These are phyloP conservation scores for Cryphonectria parasitica DNA, from an alignment of 2,329 filamentous ascomycete species.

Conservation along the genomic window DNA sequence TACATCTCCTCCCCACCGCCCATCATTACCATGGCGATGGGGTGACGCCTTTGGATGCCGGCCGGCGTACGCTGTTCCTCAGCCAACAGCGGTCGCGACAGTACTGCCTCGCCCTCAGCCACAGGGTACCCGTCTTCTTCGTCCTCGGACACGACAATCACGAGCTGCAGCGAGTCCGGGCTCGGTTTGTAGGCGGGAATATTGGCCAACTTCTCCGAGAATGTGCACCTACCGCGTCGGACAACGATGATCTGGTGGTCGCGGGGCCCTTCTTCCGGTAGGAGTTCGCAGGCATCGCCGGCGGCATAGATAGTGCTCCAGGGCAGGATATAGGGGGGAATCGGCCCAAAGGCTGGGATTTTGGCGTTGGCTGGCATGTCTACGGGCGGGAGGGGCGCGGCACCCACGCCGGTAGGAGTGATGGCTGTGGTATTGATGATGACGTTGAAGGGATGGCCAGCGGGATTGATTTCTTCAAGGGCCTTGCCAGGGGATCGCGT, in stretches of 20 bases:
- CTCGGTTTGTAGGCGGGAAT: constrained; percentile 78
- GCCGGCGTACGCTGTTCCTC: constrained; percentile 71
- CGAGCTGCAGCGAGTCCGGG: constrained; percentile 70
- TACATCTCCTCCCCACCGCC: constrained; percentile 71
- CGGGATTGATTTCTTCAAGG: constrained; percentile 14
- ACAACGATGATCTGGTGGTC: constrained; percentile 80
- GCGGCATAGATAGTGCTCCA: constrained; percentile 76
- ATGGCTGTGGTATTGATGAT: constrained; percentile 43
- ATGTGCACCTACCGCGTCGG: constrained; percentile 80
- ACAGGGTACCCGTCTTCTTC: constrained; percentile 43
- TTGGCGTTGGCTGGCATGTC: constrained; percentile 43
- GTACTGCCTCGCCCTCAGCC: constrained; percentile 36
- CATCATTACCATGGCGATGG: constrained; percentile 83
- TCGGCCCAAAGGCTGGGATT: constrained; percentile 41
- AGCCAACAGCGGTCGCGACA: constrained; percentile 72
- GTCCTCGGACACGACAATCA: constrained; percentile 73
- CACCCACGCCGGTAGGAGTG: constrained; percentile 45
- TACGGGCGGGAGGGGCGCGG: constrained; percentile 53
- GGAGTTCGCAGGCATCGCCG: constrained; percentile 66
- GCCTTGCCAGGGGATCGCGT: constrained; percentile 21
- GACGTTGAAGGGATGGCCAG: constrained; percentile 36
- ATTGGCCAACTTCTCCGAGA: constrained; percentile 79
- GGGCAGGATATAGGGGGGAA: constrained; percentile 52
- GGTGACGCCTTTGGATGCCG: constrained; percentile 70
- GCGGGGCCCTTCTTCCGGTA: constrained; percentile 55